A percentile compares a stretch with the other conserved stretches of the same genome.
Evolutionary conservation across 106 monocot species (phyloP).

Genomic region (Hemerocallis citrina): DNA sequence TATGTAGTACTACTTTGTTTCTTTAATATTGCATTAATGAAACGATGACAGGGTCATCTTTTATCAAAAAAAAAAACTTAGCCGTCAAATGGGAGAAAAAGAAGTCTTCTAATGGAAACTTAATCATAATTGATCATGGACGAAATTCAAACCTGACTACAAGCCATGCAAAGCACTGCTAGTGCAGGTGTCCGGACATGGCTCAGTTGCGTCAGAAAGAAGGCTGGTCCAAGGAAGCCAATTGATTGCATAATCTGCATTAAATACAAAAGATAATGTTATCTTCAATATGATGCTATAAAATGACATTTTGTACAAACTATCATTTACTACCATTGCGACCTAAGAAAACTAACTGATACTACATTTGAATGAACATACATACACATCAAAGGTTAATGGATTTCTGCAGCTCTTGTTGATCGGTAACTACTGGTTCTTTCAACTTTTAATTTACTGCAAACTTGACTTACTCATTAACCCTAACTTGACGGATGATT

Average conservation of each 20-base stretch:
- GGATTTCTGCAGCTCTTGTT: neutral
- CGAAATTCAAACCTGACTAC: conserved; percentile 77
- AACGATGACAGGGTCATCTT: too few relatives aligned
- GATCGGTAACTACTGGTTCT: neutral
- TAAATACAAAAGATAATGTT: neutral
- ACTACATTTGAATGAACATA: too few relatives aligned
- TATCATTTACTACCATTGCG: neutral
- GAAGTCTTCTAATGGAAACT: neutral
- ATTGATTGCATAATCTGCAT: conserved; percentile 97
- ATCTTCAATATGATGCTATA: neutral
- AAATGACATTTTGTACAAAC: neutral
- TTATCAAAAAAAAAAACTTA: too few relatives aligned
- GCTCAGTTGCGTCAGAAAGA: conserved; percentile 85
- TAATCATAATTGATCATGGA: neutral
- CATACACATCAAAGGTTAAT: neutral
- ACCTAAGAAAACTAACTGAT: neutral
- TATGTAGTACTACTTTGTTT: too few relatives aligned
- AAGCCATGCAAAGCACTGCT: conserved; percentile 98
- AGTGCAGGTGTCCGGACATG: conserved; percentile 63
- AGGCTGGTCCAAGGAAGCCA: conserved; percentile 95
- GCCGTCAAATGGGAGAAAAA: too few relatives aligned
- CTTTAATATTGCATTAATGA: too few relatives aligned
- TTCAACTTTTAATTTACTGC: neutral
- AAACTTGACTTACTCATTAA: neutral
- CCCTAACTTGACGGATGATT: neutral